Evolutionary conservation across 1,284 basidiomycete species (phyloP).

Genomic region (Cryptococcus jaspeensis): DNA sequence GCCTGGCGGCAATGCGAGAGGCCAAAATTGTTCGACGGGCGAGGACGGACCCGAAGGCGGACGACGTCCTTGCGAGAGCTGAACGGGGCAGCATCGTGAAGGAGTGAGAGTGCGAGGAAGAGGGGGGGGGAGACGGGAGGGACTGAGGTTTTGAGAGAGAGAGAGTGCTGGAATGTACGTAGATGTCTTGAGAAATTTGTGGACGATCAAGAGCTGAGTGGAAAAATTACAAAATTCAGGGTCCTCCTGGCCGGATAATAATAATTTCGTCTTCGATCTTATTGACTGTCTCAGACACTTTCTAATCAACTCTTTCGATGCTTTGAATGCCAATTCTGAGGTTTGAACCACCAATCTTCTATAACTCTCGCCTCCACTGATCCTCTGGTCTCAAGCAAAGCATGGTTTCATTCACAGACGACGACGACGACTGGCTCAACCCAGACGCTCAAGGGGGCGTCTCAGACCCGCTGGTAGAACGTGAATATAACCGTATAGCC

Average conservation of each 20-base stretch:
- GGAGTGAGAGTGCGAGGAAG: background rate
- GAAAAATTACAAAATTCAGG: background rate
- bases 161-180: background rate
- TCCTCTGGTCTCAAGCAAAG: too few relatives aligned
- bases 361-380: background rate
- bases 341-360: background rate
- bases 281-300: background rate
- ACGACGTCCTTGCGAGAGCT: conserved; percentile 12
- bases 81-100: conserved; percentile 17
- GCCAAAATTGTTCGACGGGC: conserved; percentile 10
- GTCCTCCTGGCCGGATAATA: background rate
- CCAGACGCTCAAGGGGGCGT: conserved; percentile 31
- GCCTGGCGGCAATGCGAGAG: background rate
- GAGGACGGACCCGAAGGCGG: conserved; percentile 7
- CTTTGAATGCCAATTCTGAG: background rate
- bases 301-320: background rate
- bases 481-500: conserved; percentile 44
- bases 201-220: background rate
- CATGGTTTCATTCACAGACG: background rate
- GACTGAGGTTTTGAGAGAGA: background rate
- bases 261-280: too few relatives aligned
- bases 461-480: conserved; percentile 40
- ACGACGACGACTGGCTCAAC: conserved; percentile 48
- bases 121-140: too few relatives aligned
- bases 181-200: background rate